phyloP scores from a whole-genome alignment of 306 rosid genomes.

The Medicago arabica region DNA sequence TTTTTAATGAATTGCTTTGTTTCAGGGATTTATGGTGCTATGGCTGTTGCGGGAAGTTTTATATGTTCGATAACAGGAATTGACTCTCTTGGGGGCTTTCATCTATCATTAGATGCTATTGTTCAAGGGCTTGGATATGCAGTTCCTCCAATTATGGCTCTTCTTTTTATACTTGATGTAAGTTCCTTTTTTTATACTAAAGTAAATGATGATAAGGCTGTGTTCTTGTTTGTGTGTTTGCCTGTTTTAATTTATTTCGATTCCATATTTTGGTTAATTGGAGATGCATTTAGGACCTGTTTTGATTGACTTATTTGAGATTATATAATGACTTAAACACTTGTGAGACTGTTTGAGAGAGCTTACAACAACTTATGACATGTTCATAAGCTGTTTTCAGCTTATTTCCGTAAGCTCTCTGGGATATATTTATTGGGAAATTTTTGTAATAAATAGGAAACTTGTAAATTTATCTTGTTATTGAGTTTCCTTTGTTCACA shows the following conservation, averaged over 20 bases:
- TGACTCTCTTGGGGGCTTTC: slow-evolving; percentile 86
- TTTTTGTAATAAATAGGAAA: neutral
- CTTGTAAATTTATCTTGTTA: neutral
- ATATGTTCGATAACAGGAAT: slow-evolving; percentile 88
- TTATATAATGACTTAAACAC: neutral
- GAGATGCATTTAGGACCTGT: neutral
- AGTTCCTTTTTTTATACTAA: slow-evolving; percentile 28
- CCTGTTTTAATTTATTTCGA: neutral
- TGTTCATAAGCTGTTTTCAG: neutral
- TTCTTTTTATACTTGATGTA: slow-evolving; percentile 91
- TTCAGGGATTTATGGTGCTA: slow-evolving; percentile 91
- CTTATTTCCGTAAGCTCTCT: neutral
- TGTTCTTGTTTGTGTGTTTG: neutral
- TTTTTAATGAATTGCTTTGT: slow-evolving; percentile 21
- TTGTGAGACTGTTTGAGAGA: neutral
- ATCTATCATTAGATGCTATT: slow-evolving; percentile 80
- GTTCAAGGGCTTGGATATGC: slow-evolving; percentile 91
- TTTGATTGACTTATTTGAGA: neutral
- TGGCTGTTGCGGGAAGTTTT: slow-evolving; percentile 89
- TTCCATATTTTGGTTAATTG: neutral
- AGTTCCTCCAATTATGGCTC: slow-evolving; percentile 95
- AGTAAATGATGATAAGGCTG: neutral
- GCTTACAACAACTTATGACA: neutral
- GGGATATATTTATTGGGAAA: neutral
- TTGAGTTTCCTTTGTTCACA: slow-evolving; percentile 14